These are phyloP conservation scores for Penicillium sp. DNA, from an alignment of 2,329 filamentous ascomycete genomes.

Conservation along the genomic window DNA sequence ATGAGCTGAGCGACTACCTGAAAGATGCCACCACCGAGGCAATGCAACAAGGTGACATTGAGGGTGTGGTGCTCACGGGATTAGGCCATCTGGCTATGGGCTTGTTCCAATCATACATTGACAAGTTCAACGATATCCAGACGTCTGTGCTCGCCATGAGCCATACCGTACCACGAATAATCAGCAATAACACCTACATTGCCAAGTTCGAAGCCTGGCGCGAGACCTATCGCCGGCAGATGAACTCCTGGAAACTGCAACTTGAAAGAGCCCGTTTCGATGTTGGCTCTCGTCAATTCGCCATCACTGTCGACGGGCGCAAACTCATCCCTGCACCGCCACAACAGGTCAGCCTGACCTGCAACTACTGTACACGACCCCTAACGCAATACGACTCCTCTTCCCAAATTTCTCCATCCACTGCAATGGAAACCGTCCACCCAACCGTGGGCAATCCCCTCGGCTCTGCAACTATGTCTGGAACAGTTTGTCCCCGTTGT, in stretches of 20 bases:
- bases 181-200: slow-evolving; percentile 54
- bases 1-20: slow-evolving; percentile 53
- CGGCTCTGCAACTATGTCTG: slow-evolving; percentile 38
- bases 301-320: slow-evolving; percentile 51
- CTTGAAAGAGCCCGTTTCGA: slow-evolving; percentile 60
- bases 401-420: slow-evolving; percentile 26
- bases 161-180: slow-evolving; percentile 59
- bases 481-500: slow-evolving; percentile 62
- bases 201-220: slow-evolving; percentile 60
- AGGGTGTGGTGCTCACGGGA: slow-evolving; percentile 63
- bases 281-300: slow-evolving; percentile 56
- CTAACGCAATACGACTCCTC: slow-evolving; percentile 50
- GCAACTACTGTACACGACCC: slow-evolving; percentile 60
- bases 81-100: slow-evolving; percentile 59
- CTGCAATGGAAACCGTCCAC: slow-evolving; percentile 34
- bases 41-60: slow-evolving; percentile 57
- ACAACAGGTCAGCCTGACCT: slow-evolving; percentile 58
- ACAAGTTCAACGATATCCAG: slow-evolving; percentile 61
- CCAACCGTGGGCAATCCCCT: slow-evolving; percentile 37
- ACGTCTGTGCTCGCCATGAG: slow-evolving; percentile 62
- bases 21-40: slow-evolving; percentile 53
- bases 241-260: slow-evolving; percentile 63
- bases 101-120: slow-evolving; percentile 61
- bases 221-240: slow-evolving; percentile 59
- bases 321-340: slow-evolving; percentile 51